Conservation (phyloP, 2,329 filamentous ascomycete genomes). For the Alternaria triticina region DNA sequence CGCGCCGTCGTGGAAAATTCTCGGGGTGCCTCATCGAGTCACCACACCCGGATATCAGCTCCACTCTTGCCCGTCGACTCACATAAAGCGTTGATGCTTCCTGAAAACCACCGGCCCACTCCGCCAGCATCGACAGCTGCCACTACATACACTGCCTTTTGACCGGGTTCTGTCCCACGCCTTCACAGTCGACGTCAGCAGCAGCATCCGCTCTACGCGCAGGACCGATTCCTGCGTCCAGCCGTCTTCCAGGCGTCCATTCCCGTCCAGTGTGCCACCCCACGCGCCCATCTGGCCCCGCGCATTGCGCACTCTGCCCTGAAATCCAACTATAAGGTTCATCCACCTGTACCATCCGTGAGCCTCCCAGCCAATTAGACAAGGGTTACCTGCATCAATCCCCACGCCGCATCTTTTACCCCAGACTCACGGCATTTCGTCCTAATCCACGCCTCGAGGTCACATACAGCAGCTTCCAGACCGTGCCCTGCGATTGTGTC, state of each 20-base stretch:
- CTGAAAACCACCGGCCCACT: conserved; percentile 12
- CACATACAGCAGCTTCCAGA: conserved; percentile 22
- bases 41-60: conserved; percentile 32
- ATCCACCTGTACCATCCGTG: conserved; percentile 25
- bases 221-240: conserved; percentile 23
- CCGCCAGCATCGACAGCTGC: background rate
- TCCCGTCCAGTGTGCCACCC: conserved; percentile 25
- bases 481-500: conserved; percentile 26
- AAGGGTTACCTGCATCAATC: conserved; percentile 21
- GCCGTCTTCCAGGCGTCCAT: conserved; percentile 19
- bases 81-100: conserved; percentile 31
- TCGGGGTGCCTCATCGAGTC: conserved; percentile 36
- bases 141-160: conserved; percentile 5
- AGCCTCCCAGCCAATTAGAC: conserved; percentile 36
- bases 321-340: conserved; percentile 31
- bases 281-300: conserved; percentile 35
- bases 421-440: conserved; percentile 30
- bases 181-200: conserved; percentile 8
- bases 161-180: conserved; percentile 9
- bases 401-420: conserved; percentile 41
- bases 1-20: conserved; percentile 28
- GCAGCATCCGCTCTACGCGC: conserved; percentile 37
- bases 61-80: conserved; percentile 29
- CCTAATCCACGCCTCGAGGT: conserved; percentile 17
- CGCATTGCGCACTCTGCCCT: conserved; percentile 28